Evolutionary conservation across 345 rosid species (phyloP).

Genomic region (Eucalyptus curtisii): DNA sequence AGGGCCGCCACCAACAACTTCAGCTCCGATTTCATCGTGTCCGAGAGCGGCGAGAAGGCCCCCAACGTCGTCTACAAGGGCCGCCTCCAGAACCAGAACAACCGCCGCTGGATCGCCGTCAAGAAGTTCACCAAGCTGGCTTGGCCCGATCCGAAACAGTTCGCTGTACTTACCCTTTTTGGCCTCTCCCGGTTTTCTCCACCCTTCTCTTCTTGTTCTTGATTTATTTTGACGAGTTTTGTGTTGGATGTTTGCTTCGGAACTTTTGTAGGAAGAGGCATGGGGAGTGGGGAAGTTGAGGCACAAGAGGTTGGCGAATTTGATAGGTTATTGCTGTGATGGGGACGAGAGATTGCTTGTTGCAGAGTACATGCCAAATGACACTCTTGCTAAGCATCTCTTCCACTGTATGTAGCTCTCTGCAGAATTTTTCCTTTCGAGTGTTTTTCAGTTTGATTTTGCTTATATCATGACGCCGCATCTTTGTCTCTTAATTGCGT

Average conservation of each 20-base stretch:
- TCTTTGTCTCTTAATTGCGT: neutral
- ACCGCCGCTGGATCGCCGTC: slow-evolving; percentile 61
- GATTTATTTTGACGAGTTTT: neutral
- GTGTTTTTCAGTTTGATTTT: neutral
- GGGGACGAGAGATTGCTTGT: slow-evolving; percentile 94
- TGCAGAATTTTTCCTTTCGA: neutral
- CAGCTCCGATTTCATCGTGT: slow-evolving; percentile 56
- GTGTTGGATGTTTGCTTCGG: neutral
- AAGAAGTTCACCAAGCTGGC: slow-evolving; percentile 63
- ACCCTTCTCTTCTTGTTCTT: neutral
- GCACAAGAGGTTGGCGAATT: slow-evolving; percentile 61
- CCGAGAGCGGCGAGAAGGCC: slow-evolving; percentile 70
- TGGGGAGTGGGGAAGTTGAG: slow-evolving; percentile 69
- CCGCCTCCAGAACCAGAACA: slow-evolving; percentile 24
- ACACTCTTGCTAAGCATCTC: slow-evolving; percentile 72
- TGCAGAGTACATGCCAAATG: slow-evolving; percentile 84
- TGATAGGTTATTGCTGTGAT: slow-evolving; percentile 92
- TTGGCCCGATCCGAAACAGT: slow-evolving; percentile 95
- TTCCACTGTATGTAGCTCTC: slow-evolving; percentile 64
- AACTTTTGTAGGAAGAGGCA: slow-evolving; percentile 62
- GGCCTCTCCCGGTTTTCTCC: neutral
- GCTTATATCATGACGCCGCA: neutral
- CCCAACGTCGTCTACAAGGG: slow-evolving; percentile 81
- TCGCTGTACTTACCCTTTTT: slow-evolving; percentile 30
- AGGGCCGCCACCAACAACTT: slow-evolving; percentile 79